Evolutionary conservation across 805 yeast species (phyloP), one percentile per base, ranked within the genome.

Genomic region (Saccharomycopsis capsularis): DNA sequence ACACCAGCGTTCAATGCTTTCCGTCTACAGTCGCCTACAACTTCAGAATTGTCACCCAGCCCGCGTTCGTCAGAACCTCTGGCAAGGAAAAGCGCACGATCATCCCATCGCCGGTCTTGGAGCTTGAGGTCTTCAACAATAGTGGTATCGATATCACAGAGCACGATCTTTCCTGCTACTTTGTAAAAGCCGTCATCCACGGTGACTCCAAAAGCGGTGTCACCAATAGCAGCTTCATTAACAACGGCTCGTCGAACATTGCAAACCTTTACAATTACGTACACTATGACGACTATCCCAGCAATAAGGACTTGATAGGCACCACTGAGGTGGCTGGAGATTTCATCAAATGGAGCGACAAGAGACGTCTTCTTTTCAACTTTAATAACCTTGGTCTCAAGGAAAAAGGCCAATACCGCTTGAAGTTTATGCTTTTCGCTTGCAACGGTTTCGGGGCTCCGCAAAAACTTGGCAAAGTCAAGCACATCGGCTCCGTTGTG

Each of bases 51-150:
- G 37, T 43, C 22, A 51, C 51, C 3, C 36, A 48, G 29, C 54
- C 54, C 3, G 22, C 25, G 19, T 11, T 47, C 24, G 51, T 35
- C 4, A 24, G 54, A 32, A 44, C 52, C n/a, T 21, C 39, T 29
- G 52, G 48, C 18, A 48, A 38, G 18, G 48, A 47, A 19, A 51
- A 51, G 29, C 40, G 54, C 4, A 27, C 54, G 13, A 29, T 51
- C 7, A 32, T 43, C 27, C 54, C 54, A 11, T 32, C 51, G 3
- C 54, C 54, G 3, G 51, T 51, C 30, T 29, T 51, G 3, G 46
- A 47, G 16, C 34, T 51, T 6, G 46, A 51, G 29, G 18, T 51
- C 23, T n/a, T 44, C 22, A 52, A 51, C 16, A 27, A 3, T 3
- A 39, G 39, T 3, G 16, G 16, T 4, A n/a, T 4, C 16, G 51